Percentiles rank a stretch among this genome's conserved stretches.
Conservation (phyloP, 2,329 filamentous ascomycete genomes). For the Stagonosporopsis vannaccii region DNA sequence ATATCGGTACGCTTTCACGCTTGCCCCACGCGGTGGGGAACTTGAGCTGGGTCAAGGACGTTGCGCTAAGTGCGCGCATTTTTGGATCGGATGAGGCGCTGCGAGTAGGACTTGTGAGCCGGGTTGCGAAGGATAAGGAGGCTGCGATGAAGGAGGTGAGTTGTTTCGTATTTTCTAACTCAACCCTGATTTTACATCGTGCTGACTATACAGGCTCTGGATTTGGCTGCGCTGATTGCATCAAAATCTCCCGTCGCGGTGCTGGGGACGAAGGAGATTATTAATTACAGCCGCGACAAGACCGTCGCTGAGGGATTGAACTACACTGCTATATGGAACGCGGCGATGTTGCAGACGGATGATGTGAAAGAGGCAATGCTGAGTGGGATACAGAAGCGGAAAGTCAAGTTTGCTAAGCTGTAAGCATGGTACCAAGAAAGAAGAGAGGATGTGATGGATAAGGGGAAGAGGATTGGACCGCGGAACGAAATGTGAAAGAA, state of each 20-base stretch:
- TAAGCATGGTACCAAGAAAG: slow-evolving; percentile 48
- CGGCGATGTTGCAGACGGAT: slow-evolving; percentile 77
- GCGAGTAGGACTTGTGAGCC: slow-evolving; percentile 73
- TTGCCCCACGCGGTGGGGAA: slow-evolving; percentile 77
- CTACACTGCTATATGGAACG: slow-evolving; percentile 90
- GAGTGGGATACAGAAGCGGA: slow-evolving; percentile 79
- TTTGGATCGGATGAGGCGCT: slow-evolving; percentile 75
- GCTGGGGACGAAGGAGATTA: slow-evolving; percentile 83
- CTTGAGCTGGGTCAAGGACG: slow-evolving; percentile 80
- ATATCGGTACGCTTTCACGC: slow-evolving; percentile 69
- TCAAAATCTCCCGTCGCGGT: slow-evolving; percentile 88
- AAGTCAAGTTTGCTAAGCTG: slow-evolving; percentile 84
- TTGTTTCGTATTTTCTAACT: neutral
- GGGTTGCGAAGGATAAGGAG: slow-evolving; percentile 67
- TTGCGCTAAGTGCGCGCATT: slow-evolving; percentile 73
- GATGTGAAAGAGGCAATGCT: slow-evolving; percentile 79
- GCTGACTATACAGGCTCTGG: slow-evolving; percentile 56
- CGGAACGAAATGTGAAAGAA: neutral
- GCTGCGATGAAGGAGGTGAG: slow-evolving; percentile 45
- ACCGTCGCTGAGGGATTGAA: slow-evolving; percentile 77
- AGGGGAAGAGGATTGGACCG: neutral
- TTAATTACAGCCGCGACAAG: slow-evolving; percentile 84
- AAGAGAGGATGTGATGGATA: too few species aligned
- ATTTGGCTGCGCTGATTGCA: slow-evolving; percentile 71
- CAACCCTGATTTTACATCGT: neutral